Evolutionary conservation across 768 basidiomycete species (phyloP), one percentile per base, ranked within the genome.

Genomic region (Suillus occidentalis): DNA sequence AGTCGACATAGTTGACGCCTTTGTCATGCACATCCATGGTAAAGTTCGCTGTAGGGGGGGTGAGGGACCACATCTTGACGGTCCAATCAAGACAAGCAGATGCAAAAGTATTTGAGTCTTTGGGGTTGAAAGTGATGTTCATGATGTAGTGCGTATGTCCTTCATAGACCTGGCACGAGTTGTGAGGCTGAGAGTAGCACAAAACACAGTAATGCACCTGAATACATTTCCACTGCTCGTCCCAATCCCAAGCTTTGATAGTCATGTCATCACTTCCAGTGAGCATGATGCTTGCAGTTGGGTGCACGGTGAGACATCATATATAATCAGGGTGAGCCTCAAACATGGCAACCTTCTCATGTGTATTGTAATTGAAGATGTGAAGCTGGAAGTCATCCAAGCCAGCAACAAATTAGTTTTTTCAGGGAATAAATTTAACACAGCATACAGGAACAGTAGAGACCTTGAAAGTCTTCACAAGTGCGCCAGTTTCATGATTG

Each of bases 201-300:
- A 22, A 28, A 7, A 25, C 49, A 52, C 31, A 3, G 28, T 60
- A 1, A 76, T 85, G 66, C 67, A 94, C 95, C 85, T 98, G 96
- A 53, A 95, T 90, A 75, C 94, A 94, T 76, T 95, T 91, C 97
- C 97, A 99, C 61, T 90, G 89, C 81, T 99, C 96, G 68, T 99
- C 97, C 97, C 97, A 99, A 76, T 99, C 95, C 97, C 97, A 99
- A 65, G 95, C 94, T 78, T 97, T 97, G 82, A 99, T 95, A 36
- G 95, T 95, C 96, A 99, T 97, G 77, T 99, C 97, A 74, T 99
- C 97, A 72, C 92, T 93, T 28, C 97, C 97, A 0, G 97, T 99
- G 45, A 99, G 81, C 10, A 99, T 91, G 66, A 99, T 88, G 77
- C 89, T 88, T 65, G 93, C 86, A 1, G 93, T 91, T 7, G 97